These are phyloP conservation scores for Eucalyptus lansdowneana DNA, from an alignment of 345 rosid species.

Conservation along the genomic window DNA sequence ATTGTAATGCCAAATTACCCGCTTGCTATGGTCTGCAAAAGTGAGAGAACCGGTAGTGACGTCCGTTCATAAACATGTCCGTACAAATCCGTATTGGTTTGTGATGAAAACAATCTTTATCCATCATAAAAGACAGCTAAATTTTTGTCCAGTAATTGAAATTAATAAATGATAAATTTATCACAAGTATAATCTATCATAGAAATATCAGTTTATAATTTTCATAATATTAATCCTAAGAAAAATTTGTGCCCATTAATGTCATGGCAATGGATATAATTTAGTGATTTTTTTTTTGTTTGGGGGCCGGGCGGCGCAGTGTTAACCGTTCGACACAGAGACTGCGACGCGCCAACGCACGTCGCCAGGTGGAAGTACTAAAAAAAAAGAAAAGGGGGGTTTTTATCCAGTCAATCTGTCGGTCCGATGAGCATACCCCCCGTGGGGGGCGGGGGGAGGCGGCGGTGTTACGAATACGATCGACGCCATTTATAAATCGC, in stretches of 20 bases:
- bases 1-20: neutral
- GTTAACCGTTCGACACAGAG: neutral
- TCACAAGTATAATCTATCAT: fast-evolving
- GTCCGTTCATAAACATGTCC: neutral
- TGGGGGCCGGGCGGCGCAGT: fast-evolving
- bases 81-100: neutral
- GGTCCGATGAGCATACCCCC: neutral
- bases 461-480: neutral
- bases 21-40: neutral
- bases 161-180: fast-evolving
- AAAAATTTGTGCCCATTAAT: neutral
- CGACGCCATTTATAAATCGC: neutral
- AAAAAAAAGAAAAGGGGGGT: neutral
- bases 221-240: too few species aligned
- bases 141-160: fast-evolving
- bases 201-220: fast-evolving
- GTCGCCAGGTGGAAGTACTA: neutral
- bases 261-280: neutral
- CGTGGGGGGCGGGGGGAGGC: neutral
- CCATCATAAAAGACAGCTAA: neutral
- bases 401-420: neutral
- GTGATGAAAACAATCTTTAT: neutral
- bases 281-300: fast-evolving
- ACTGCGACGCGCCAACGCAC: neutral
- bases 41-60: neutral